phyloP scores from a whole-genome alignment of 192 early-diverging fungal species.

The Backusella parvicylindrica region DNA sequence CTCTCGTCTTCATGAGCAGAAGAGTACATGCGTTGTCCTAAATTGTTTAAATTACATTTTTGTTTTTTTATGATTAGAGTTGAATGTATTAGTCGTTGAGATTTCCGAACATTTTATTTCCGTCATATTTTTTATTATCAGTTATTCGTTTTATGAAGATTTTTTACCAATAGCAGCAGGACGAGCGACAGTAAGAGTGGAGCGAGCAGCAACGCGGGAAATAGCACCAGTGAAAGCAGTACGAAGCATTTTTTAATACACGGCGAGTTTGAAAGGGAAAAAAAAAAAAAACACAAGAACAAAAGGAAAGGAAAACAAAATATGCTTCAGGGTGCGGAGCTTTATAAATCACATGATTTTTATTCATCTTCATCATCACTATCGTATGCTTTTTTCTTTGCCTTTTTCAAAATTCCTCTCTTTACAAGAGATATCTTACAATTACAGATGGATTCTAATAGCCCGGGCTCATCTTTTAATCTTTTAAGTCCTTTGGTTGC shows the following conservation, averaged over 20 bases:
- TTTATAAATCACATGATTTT: background rate
- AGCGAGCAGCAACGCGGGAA: conserved; percentile 29
- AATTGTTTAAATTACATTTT: background rate
- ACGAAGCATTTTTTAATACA: conserved; percentile 31
- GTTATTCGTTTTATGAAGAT: background rate
- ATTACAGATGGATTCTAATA: conserved; percentile 31
- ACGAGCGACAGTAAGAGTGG: conserved; percentile 18
- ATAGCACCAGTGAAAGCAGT: conserved; percentile 30
- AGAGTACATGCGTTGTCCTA: conserved; percentile 58
- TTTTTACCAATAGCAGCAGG: conserved; percentile 7
- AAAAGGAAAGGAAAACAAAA: background rate
- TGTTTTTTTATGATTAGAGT: background rate
- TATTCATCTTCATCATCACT: background rate
- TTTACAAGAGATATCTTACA: conserved; percentile 20
- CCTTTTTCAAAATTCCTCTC: background rate
- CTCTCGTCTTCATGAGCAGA: conserved; percentile 65
- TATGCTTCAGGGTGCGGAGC: background rate
- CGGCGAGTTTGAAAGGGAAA: background rate
- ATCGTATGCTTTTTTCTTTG: background rate
- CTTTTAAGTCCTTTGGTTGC: conserved; percentile 26
- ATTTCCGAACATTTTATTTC: conserved; percentile 17
- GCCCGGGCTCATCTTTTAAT: conserved; percentile 26
- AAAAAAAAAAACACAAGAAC: background rate
- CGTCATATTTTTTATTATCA: background rate
- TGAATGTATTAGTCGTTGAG: background rate